Evolutionary conservation across 1,139 yeast genomes (phyloP).

Genomic region (Candida freyschussii): DNA sequence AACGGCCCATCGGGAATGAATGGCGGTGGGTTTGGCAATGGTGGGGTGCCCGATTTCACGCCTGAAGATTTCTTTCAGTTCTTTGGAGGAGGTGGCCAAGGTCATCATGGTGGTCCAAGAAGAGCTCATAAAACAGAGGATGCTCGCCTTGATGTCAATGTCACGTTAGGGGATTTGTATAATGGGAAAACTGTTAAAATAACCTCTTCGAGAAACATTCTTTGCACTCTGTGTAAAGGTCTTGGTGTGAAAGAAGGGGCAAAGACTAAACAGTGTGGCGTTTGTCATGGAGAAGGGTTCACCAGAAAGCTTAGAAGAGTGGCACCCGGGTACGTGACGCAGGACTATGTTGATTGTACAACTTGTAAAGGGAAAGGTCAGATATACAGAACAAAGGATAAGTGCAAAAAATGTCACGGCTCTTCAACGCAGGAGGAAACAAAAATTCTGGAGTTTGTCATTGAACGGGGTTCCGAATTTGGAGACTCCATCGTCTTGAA

Average conservation of each 20-base stretch:
- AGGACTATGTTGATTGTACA: constrained; percentile 58
- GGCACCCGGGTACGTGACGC: constrained; percentile 74
- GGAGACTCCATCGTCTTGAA: constrained; percentile 58
- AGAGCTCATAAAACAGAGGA: constrained; percentile 47
- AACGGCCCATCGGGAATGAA: constrained; percentile 33
- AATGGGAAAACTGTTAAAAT: constrained; percentile 78
- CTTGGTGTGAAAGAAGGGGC: constrained; percentile 70
- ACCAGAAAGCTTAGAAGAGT: constrained; percentile 57
- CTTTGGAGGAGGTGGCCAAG: constrained; percentile 44
- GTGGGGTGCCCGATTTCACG: constrained; percentile 34
- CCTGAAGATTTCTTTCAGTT: constrained; percentile 73
- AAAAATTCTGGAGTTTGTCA: constrained; percentile 71
- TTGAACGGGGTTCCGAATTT: constrained; percentile 63
- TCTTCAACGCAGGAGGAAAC: constrained; percentile 57
- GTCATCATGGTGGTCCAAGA: constrained; percentile 9
- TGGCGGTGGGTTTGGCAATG: constrained; percentile 15
- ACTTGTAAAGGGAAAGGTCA: constrained; percentile 73
- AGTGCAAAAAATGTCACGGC: constrained; percentile 76
- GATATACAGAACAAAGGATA: constrained; percentile 57
- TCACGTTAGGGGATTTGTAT: constrained; percentile 72
- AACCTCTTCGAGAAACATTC: constrained; percentile 64
- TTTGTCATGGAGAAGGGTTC: constrained; percentile 72
- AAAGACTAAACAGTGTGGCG: constrained; percentile 48
- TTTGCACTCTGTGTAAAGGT: constrained; percentile 73
- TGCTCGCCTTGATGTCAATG: constrained; percentile 58